Percentiles rank a stretch among this genome's conserved stretches.
These are phyloP conservation scores for Aureobasidium sp. DNA, from an alignment of 2,329 filamentous ascomycete genomes.

Conservation along the genomic window DNA sequence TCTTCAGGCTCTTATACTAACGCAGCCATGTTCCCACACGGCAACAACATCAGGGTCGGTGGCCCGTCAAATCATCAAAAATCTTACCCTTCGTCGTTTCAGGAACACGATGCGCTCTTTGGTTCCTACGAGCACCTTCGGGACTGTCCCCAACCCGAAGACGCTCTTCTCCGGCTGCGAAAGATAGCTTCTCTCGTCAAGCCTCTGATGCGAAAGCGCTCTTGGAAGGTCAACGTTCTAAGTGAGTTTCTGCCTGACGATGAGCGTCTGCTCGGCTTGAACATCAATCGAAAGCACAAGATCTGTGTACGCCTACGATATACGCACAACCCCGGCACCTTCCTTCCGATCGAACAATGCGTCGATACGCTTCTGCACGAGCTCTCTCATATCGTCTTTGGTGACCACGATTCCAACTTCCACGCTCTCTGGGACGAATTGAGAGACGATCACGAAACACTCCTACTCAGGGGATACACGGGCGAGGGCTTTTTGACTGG, in stretches of 20 bases:
- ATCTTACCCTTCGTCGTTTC: constrained; percentile 31
- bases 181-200: constrained; percentile 85
- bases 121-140: constrained; percentile 44
- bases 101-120: constrained; percentile 43
- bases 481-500: constrained; percentile 80
- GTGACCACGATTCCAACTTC: constrained; percentile 76
- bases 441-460: constrained; percentile 72
- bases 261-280: constrained; percentile 67
- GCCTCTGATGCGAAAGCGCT: constrained; percentile 83
- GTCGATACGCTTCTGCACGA: constrained; percentile 93
- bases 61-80: constrained; percentile 28
- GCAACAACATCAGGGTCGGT: constrained; percentile 18
- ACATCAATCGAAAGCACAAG: constrained; percentile 67
- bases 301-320: constrained; percentile 80
- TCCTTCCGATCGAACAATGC: constrained; percentile 71
- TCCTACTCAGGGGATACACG: constrained; percentile 76
- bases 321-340: constrained; percentile 64
- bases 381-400: constrained; percentile 78
- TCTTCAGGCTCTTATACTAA: not conserved
- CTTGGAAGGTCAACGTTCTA: constrained; percentile 72
- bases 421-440: constrained; percentile 84
- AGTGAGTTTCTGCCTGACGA: constrained; percentile 80
- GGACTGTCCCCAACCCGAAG: constrained; percentile 37
- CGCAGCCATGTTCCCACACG: not conserved
- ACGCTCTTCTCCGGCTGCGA: constrained; percentile 56